Base-by-base conservation (phyloP, 371 early-diverging fungal species). In the Mortierella sp. region DNA sequence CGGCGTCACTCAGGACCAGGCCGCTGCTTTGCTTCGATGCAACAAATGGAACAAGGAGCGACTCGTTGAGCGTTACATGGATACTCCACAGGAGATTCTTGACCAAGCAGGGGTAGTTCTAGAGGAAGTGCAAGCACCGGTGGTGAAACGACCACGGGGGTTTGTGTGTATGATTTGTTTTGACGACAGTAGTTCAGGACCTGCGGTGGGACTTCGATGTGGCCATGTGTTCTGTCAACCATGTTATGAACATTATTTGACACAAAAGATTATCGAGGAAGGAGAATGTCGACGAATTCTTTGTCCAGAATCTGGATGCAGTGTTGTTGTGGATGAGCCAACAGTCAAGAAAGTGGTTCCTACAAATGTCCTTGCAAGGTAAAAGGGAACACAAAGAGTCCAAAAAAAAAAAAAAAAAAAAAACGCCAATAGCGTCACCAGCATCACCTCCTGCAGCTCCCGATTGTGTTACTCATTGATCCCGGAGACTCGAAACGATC, bases 21-120 rank as follows among this genome's bases (percentile, higher is more conserved):
- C 90, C 9, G 85, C 88, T 26, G 90, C 92, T 16, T 81, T 96
- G 64, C 85, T 96, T 51, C 90, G 94, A 52, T 83, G 88, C 77
- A 96, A 91, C 82, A 85, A 89, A 68, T 98, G 98, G 97, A 96
- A 96, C 83, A 95, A 95, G 82, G 98, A 99, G 74, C 83, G 88
- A 60, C 83, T 97, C 23, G 87, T 97, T 56, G 98, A 98, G 76
- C 83, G 87, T 47, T 96, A 94, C 79, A 93, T 96, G 91, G 94
- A 95, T 52, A 81, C 86, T 44, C 86, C 93, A 0, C 92, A 90
- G 16, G 85, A 87, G 21, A 93, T 93, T 19, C 69, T 93, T 46
- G 70, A 72, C 51, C 74, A 84, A 23, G 94, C 95, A 2, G 98
- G 99, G 6, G 89, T 98, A 11, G 77, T 89, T 19, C 75, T 88